phyloP scores from a whole-genome alignment of 768 basidiomycete species.

The Piloderma croceum region DNA sequence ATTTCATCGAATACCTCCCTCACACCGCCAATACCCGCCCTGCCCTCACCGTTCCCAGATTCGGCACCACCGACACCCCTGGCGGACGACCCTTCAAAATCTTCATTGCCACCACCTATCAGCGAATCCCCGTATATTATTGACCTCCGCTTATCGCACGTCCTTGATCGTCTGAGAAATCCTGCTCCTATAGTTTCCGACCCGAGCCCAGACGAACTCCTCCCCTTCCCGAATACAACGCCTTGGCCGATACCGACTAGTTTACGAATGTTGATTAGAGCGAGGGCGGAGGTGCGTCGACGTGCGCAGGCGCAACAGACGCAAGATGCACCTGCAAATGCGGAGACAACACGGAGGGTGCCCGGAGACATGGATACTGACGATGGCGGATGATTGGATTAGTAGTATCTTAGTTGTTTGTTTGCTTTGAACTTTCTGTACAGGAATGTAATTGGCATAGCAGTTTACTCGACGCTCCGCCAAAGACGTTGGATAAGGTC shows the following conservation, averaged over 20 bases:
- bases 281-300: conserved; percentile 39
- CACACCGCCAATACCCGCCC: conserved; percentile 14
- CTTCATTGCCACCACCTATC: conserved; percentile 20
- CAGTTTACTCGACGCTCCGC: neutral
- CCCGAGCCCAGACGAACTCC: conserved; percentile 26
- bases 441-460: conserved; percentile 21
- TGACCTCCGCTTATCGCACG: conserved; percentile 52
- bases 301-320: conserved; percentile 22
- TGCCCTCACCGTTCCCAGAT: conserved; percentile 1
- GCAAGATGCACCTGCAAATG: conserved; percentile 15
- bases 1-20: conserved; percentile 19
- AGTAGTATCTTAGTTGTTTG: conserved; percentile 9
- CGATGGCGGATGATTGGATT: conserved; percentile 13
- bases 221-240: conserved; percentile 60
- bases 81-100: conserved; percentile 17
- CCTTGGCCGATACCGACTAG: conserved; percentile 44
- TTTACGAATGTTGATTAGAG: conserved; percentile 48
- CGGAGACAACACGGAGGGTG: conserved; percentile 20
- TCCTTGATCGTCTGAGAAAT: conserved; percentile 53
- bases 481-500: conserved; percentile 7
- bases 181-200: conserved; percentile 39
- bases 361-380: conserved; percentile 35
- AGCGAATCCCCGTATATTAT: conserved; percentile 45
- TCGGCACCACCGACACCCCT: conserved; percentile 19
- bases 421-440: conserved; percentile 3